Evolutionary conservation across 257 asterid genomes (phyloP).

Genomic region (Solanum appendiculatum): DNA sequence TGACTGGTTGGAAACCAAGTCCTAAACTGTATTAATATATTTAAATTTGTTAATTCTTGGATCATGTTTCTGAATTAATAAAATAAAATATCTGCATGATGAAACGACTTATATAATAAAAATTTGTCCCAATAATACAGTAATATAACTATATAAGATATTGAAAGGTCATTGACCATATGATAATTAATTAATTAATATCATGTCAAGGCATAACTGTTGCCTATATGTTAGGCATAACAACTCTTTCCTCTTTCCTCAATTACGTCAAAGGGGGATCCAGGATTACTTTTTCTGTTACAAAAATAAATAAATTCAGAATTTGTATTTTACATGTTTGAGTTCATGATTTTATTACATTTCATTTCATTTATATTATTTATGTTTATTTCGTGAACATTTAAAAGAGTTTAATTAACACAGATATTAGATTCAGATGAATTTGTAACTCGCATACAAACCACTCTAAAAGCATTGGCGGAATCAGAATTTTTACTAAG

Average conservation of each 20-base stretch:
- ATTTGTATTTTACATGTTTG: background rate
- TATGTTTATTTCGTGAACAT: background rate
- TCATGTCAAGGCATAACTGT: too few relatives aligned
- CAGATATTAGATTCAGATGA: background rate
- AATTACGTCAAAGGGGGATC: background rate
- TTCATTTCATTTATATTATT: background rate
- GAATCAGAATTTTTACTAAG: too few relatives aligned
- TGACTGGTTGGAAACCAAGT: background rate
- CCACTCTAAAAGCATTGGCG: too few relatives aligned
- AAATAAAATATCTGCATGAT: background rate
- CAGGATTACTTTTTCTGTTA: background rate
- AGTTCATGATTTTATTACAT: background rate
- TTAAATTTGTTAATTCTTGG: background rate
- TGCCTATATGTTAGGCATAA: background rate
- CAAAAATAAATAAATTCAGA: background rate
- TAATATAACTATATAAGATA: background rate
- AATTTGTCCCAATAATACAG: background rate
- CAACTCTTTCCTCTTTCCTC: background rate
- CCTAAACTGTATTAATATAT: background rate
- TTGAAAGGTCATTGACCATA: background rate
- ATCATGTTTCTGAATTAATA: background rate
- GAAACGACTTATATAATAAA: background rate
- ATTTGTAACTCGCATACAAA: rapidly evolving
- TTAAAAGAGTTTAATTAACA: too few relatives aligned
- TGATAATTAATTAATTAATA: background rate